Evolutionary conservation across 495 filamentous ascomycete genomes (phyloP).

Genomic region (Podospora fimiseda): DNA sequence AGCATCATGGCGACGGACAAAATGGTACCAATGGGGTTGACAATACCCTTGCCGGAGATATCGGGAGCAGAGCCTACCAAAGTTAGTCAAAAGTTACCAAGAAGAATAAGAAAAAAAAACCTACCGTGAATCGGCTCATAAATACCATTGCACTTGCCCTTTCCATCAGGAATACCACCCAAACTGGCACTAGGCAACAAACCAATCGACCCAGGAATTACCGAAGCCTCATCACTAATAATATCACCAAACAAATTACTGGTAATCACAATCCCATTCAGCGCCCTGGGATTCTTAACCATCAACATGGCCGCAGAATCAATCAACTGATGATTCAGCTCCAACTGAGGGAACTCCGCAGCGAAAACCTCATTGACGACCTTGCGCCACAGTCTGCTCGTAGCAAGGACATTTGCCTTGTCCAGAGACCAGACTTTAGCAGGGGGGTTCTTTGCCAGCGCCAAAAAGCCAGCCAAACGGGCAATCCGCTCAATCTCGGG

Average conservation of each 20-base stretch:
- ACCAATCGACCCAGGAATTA: constrained; percentile 89
- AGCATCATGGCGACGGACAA: constrained; percentile 90
- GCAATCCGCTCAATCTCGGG: constrained; percentile 86
- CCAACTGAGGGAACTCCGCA: constrained; percentile 83
- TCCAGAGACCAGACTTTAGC: constrained; percentile 83
- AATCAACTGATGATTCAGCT: constrained; percentile 85
- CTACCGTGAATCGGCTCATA: constrained; percentile 97
- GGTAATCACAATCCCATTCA: constrained; percentile 91
- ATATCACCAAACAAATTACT: constrained; percentile 97
- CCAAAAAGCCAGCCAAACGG: constrained; percentile 75
- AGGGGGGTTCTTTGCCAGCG: constrained; percentile 71
- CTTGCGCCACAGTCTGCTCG: constrained; percentile 83
- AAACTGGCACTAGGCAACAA: constrained; percentile 85
- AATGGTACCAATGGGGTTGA: constrained; percentile 78
- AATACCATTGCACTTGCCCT: constrained; percentile 71
- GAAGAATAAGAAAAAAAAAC: constrained; percentile 14
- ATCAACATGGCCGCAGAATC: constrained; percentile 96
- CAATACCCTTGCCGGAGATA: constrained; percentile 82
- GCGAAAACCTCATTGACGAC: constrained; percentile 72
- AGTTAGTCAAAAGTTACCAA: not conserved
- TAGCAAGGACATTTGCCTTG: constrained; percentile 96
- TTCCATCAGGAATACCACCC: constrained; percentile 76
- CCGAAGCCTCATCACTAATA: constrained; percentile 91
- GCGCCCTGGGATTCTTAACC: constrained; percentile 84
- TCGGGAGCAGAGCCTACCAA: constrained; percentile 58